A percentile compares a stretch with the other conserved stretches of the same genome.
phyloP scores from a whole-genome alignment of 2,329 filamentous ascomycete genomes.

The Talaromyces sp. region DNA sequence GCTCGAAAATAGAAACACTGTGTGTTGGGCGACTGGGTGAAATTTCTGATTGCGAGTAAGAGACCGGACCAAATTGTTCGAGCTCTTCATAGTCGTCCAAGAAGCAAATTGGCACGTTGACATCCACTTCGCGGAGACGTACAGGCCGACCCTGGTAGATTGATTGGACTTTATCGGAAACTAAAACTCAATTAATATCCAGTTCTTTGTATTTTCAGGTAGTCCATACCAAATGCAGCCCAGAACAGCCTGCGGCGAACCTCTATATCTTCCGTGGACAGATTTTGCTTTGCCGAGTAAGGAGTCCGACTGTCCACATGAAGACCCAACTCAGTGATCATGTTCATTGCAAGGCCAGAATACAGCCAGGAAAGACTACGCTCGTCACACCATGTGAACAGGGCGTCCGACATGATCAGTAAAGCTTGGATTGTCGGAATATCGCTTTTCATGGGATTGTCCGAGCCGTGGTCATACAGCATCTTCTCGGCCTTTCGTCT shows the following conservation, averaged over 20 bases:
- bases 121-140: constrained; percentile 3
- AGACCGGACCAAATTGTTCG: constrained; percentile 5
- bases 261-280: constrained; percentile 3
- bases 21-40: background rate
- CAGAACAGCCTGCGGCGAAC: constrained; percentile 10
- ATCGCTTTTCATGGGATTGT: constrained; percentile 7
- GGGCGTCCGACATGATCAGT: constrained; percentile 10
- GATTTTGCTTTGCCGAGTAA: background rate
- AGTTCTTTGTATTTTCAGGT: background rate
- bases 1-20: constrained; percentile 9
- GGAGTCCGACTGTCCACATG: constrained; percentile 5
- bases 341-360: constrained; percentile 10
- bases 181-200: background rate
- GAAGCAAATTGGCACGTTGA: constrained; percentile 6
- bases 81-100: constrained; percentile 11
- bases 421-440: constrained; percentile 10
- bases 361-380: constrained; percentile 10
- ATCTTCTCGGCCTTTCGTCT: constrained; percentile 6
- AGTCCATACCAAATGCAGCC: constrained; percentile 5
- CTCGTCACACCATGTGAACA: constrained; percentile 10
- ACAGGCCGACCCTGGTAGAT: constrained; percentile 8
- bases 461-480: background rate
- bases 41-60: background rate
- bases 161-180: constrained; percentile 8
- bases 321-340: constrained; percentile 8